A percentile compares a stretch with the other conserved stretches of the same genome.
Conservation (phyloP, 371 early-diverging fungal species). For the Mortierella sp. region DNA sequence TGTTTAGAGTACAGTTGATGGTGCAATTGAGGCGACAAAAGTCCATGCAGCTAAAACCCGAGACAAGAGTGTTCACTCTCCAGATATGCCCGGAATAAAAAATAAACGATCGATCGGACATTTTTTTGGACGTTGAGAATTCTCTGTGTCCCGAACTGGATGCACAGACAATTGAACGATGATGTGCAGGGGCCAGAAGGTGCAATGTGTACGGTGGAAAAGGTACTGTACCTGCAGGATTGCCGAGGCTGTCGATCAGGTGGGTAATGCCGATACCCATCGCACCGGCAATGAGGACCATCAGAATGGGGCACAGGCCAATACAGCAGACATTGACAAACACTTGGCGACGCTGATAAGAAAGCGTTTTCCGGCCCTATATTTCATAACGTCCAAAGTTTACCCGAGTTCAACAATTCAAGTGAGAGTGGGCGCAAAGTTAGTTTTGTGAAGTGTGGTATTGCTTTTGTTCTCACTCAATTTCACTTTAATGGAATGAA, state of each 20-base stretch:
- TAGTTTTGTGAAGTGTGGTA: neutral
- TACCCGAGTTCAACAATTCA: neutral
- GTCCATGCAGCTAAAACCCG: neutral
- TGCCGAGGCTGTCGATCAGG: conserved; percentile 52
- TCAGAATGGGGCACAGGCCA: conserved; percentile 68
- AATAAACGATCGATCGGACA: neutral
- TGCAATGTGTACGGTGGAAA: conserved; percentile 5
- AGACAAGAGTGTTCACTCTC: neutral
- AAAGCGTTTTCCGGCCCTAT: conserved; percentile 69
- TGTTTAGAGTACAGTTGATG: neutral
- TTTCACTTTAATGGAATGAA: neutral
- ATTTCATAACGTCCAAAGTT: neutral
- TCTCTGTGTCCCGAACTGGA: neutral
- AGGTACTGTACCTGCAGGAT: conserved; percentile 42
- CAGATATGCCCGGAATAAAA: neutral
- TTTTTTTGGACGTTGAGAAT: neutral
- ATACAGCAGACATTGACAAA: conserved; percentile 83
- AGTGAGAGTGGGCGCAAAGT: neutral
- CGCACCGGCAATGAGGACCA: conserved; percentile 68
- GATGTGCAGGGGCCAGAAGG: neutral
- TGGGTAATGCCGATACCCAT: conserved; percentile 60
- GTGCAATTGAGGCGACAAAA: neutral
- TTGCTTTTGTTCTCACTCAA: too few species aligned
- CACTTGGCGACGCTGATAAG: conserved; percentile 79
- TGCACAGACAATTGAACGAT: conserved; percentile 2